These are phyloP conservation scores for Hordeum marinum DNA, from an alignment of 176 grass and related monocot genomes.

Conservation along the genomic window DNA sequence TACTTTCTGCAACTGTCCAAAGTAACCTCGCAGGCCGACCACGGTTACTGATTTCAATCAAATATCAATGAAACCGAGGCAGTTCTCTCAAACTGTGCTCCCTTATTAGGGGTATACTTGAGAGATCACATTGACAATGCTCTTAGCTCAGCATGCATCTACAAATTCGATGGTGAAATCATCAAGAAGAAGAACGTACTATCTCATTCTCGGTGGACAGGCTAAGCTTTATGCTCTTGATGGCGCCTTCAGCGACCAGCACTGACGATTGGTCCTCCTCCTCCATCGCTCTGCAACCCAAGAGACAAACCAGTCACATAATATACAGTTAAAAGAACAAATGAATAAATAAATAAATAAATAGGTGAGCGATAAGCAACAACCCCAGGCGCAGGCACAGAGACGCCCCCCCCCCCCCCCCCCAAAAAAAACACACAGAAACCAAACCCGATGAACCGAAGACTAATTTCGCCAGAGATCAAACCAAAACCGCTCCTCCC, in stretches of 20 bases:
- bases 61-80: too few species aligned
- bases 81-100: not conserved
- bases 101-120: not conserved
- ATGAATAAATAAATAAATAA: not conserved
- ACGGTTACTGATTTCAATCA: not conserved
- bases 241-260: conserved; percentile 48
- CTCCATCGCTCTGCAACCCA: conserved; percentile 52
- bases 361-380: not conserved
- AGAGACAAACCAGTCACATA: not conserved
- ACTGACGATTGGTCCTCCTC: conserved; percentile 42
- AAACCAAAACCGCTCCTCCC: too few species aligned
- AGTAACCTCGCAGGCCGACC: not conserved
- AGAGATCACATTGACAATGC: not conserved
- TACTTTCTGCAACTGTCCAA: not conserved
- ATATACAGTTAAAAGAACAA: not conserved
- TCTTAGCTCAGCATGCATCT: not conserved
- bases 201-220: conserved; percentile 47
- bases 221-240: conserved; percentile 50
- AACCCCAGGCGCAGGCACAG: not conserved
- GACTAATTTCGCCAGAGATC: not conserved
- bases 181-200: conserved; percentile 31
- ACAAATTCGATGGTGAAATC: not conserved
- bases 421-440: too few species aligned
- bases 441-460: not conserved
- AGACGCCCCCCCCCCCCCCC: not conserved